Evolutionary conservation across 768 basidiomycete genomes (phyloP), one percentile per base, ranked within the genome.

Genomic region (Hypsizygus marmoreus): DNA sequence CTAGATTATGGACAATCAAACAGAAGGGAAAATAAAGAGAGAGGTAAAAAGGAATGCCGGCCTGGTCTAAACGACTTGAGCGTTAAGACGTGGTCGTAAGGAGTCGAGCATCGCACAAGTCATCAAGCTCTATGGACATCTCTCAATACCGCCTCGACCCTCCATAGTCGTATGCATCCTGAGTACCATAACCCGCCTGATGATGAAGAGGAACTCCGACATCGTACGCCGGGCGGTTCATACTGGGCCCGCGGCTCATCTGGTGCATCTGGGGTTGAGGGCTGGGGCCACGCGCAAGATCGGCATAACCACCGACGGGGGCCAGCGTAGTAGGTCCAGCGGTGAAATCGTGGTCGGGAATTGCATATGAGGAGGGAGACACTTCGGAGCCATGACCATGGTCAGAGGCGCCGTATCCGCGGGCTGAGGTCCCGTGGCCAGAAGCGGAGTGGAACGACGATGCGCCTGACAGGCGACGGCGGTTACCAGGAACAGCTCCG

Each of bases 321-420:
- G 82, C 81, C 34, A 84, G 72, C 39, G 68, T 59, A 12, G 73
- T 51, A 19, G 81, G 60, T 19, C 81, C 82, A 42, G 85, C 75
- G 25, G 87, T 88, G 63, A 88, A 89, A 63, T 91, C 89, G 59
- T 90, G 88, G 13, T 88, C 79, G 30, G 82, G 84, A 35, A 86
- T 60, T 35, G 76, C 74, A 46, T 69, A 64, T 40, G 79, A 65
- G 31, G 52, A 22, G 32, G 61, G 60, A 25, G 55, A 61, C 36
- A 57, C 52, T 28, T 62, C 56, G 26, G 59, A 57, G 29, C 53
- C 43, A 49, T 69, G 61, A 16, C 66, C 65, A 44, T 62, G 53
- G 40, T 69, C 67, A 16, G 66, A 67, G 29, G 56, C 50, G 49
- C 46, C 49, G 41, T 56, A 53, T 13, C 58, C 62, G 12, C 56